Evolutionary conservation across 805 yeast species (phyloP).

Genomic region (Pichia californica): DNA sequence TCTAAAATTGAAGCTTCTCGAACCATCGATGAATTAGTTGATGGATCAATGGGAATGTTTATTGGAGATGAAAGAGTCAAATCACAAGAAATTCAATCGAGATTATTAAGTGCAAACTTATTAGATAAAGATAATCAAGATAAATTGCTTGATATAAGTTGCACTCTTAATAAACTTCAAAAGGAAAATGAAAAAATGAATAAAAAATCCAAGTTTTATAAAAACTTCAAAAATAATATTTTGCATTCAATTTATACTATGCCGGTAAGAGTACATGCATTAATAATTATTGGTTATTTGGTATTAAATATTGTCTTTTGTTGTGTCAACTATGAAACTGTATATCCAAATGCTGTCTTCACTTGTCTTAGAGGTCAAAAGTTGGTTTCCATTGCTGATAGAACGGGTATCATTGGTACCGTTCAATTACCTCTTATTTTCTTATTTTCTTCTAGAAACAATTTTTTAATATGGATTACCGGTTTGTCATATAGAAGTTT

Average conservation of each 20-base stretch:
- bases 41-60: constrained; percentile 9
- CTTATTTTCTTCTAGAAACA: constrained; percentile 32
- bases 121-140: background rate
- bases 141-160: background rate
- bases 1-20: background rate
- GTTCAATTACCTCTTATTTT: constrained; percentile 32
- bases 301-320: constrained; percentile 23
- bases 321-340: constrained; percentile 23
- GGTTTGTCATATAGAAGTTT: constrained; percentile 32
- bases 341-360: constrained; percentile 28
- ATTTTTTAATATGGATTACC: constrained; percentile 25
- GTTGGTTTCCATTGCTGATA: constrained; percentile 34
- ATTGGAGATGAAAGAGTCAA: constrained; percentile 1
- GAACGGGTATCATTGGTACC: constrained; percentile 41
- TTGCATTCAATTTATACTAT: constrained; percentile 18
- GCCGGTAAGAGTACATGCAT: constrained; percentile 30
- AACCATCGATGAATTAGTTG: background rate
- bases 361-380: constrained; percentile 24
- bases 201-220: background rate
- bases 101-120: background rate
- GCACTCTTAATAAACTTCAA: background rate
- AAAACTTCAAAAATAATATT: constrained; percentile 6
- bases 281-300: constrained; percentile 25
- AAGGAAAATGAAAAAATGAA: background rate
- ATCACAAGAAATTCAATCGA: constrained; percentile 1